phyloP scores from a whole-genome alignment of 805 yeast species.

The Lipomyces spencermartinsiae region DNA sequence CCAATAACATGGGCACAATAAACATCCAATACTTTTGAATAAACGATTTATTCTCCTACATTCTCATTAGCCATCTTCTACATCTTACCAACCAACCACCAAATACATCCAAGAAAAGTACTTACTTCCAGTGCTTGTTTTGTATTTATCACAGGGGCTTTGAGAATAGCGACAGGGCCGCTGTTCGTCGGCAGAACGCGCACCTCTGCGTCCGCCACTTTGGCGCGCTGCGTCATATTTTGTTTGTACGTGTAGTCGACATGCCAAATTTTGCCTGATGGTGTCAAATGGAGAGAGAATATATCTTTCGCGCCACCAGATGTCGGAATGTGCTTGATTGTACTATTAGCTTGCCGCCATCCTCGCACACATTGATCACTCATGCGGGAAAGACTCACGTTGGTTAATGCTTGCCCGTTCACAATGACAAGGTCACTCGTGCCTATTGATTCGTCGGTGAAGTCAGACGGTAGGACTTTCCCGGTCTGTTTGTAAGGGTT shows the following conservation, averaged over 20 bases:
- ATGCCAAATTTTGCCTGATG: conserved; percentile 27
- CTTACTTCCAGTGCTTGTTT: conserved; percentile 6
- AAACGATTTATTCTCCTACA: conserved; percentile 30
- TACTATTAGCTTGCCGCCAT: background rate
- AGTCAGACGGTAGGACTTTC: background rate
- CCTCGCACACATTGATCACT: background rate
- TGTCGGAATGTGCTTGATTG: conserved; percentile 15
- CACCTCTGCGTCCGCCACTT: conserved; percentile 8
- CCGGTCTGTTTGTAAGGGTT: conserved; percentile 14
- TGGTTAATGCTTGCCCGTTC: conserved; percentile 20
- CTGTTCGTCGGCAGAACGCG: background rate
- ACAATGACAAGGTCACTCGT: conserved; percentile 5
- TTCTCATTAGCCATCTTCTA: background rate
- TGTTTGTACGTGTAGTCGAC: conserved; percentile 23
- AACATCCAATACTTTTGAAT: conserved; percentile 39
- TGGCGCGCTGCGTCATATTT: background rate
- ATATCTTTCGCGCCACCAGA: conserved; percentile 13
- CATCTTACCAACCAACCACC: background rate
- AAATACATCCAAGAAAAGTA: background rate
- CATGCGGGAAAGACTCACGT: conserved; percentile 13
- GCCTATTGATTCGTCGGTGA: background rate
- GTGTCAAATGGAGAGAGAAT: conserved; percentile 18
- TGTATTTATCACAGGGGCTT: conserved; percentile 23
- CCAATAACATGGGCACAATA: conserved; percentile 33
- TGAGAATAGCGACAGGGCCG: conserved; percentile 27